phyloP scores from a whole-genome alignment of 441 rosid species.

The Populus hybrid region DNA sequence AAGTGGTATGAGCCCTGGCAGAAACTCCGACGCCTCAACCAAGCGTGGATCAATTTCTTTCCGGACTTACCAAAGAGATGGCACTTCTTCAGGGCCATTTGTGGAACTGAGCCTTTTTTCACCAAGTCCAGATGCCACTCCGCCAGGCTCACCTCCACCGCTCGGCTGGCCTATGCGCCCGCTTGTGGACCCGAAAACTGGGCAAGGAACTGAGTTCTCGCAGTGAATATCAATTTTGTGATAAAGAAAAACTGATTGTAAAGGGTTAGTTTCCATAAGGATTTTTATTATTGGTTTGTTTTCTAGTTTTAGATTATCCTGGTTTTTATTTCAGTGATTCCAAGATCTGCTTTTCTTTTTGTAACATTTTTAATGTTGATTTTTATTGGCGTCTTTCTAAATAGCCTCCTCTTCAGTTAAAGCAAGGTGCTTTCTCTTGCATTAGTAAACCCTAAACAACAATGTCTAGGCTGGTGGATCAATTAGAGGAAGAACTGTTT shows the following conservation, averaged over 20 bases:
- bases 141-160: conserved; percentile 52
- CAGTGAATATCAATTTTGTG: conserved; percentile 70
- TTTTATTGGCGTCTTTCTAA: background rate
- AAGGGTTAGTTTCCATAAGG: conserved; percentile 59
- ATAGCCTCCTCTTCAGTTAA: background rate
- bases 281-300: conserved; percentile 40
- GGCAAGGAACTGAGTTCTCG: conserved; percentile 21
- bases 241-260: conserved; percentile 62
- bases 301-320: conserved; percentile 24
- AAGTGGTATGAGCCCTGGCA: conserved; percentile 45
- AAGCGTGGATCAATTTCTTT: conserved; percentile 67
- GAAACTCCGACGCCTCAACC: conserved; percentile 56
- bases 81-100: conserved; percentile 35
- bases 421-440: background rate
- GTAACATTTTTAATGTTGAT: background rate
- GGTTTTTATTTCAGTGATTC: conserved; percentile 14
- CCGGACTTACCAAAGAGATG: conserved; percentile 43
- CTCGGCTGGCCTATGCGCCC: conserved; percentile 64
- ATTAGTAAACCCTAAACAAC: background rate
- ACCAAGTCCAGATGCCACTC: conserved; percentile 46
- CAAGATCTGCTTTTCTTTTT: background rate
- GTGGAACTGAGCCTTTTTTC: conserved; percentile 71
- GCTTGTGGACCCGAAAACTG: conserved; percentile 29
- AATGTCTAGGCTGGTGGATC: background rate
- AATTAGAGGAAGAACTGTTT: background rate